These are phyloP conservation scores for Monocercomonoides exilis DNA, from an alignment of 78 protist genomes.

Conservation along the genomic window DNA sequence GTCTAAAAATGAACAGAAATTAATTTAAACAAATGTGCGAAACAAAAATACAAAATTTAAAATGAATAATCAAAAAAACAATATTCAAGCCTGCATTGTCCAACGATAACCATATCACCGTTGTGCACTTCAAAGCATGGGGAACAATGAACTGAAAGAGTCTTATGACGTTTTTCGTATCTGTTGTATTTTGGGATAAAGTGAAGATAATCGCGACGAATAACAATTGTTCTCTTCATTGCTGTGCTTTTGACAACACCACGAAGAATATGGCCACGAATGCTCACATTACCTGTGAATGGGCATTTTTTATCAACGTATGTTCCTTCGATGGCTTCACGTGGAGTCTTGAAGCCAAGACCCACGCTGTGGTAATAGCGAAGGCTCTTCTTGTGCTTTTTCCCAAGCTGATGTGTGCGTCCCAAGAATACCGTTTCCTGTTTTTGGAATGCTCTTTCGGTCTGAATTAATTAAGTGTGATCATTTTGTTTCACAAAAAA, in stretches of 20 bases:
- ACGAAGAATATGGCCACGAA: conserved; percentile 33
- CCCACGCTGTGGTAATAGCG: conserved; percentile 19
- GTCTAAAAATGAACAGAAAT: too few relatives aligned
- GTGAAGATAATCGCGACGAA: too few relatives aligned
- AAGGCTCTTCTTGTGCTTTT: too few relatives aligned
- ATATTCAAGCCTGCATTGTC: conserved; percentile 38
- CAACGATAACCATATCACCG: conserved; percentile 29
- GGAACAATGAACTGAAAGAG: conserved; percentile 26
- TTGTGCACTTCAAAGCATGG: conserved; percentile 14
- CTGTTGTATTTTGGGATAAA: conserved; percentile 32
- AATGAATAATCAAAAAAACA: too few relatives aligned
- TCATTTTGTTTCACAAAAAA: too few relatives aligned
- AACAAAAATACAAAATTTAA: too few relatives aligned
- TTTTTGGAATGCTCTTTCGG: conserved; percentile 17
- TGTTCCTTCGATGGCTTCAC: conserved; percentile 14
- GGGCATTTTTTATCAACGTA: conserved; percentile 42
- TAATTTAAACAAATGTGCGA: too few relatives aligned
- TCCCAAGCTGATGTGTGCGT: too few relatives aligned
- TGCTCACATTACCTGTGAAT: conserved; percentile 17
- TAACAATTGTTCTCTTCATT: conserved; percentile 32
- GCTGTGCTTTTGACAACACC: conserved; percentile 15
- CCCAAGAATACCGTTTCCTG: conserved; percentile 21
- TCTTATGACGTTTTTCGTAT: conserved; percentile 25
- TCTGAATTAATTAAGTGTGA: too few relatives aligned
- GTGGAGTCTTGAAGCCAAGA: conserved; percentile 35